phyloP scores from a whole-genome alignment of 345 rosid genomes.

The Physaria fendleri region DNA sequence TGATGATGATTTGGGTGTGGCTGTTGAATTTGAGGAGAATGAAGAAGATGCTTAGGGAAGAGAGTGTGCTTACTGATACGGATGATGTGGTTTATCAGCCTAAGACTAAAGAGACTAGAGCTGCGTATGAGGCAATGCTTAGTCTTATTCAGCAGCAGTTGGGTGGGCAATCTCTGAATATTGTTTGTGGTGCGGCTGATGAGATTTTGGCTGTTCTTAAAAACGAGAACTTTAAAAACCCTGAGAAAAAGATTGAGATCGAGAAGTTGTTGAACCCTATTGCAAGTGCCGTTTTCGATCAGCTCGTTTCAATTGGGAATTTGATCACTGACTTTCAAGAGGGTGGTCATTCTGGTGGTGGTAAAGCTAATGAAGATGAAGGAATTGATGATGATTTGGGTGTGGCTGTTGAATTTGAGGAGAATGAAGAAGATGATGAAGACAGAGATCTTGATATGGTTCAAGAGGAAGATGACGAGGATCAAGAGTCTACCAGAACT shows the following conservation, averaged over 20 bases:
- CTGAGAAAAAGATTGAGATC: conserved; percentile 72
- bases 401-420: conserved; percentile 85
- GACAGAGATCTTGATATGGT: conserved; percentile 46
- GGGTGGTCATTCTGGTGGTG: conserved; percentile 37
- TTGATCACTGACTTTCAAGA: conserved; percentile 72
- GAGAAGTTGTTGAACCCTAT: conserved; percentile 62
- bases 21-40: too few species aligned
- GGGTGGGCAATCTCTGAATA: conserved; percentile 69
- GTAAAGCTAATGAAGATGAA: conserved; percentile 40
- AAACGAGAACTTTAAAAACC: conserved; percentile 46
- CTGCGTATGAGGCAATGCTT: conserved; percentile 78
- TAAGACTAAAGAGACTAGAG: conserved; percentile 75
- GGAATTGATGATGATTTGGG: conserved; percentile 76
- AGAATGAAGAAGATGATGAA: too few species aligned
- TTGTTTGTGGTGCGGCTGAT: conserved; percentile 76
- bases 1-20: conserved; percentile 80
- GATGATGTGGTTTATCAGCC: conserved; percentile 85
- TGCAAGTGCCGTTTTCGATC: conserved; percentile 45
- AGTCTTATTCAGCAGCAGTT: conserved; percentile 65
- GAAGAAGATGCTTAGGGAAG: conserved; percentile 53
- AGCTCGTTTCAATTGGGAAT: conserved; percentile 60
- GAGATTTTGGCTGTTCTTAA: conserved; percentile 85
- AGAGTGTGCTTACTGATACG: conserved; percentile 56
- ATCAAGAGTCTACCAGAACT: conserved; percentile 78
- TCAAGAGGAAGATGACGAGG: conserved; percentile 82